Conservation (phyloP, 192 early-diverging fungal species). For the Haplosporangium gracile region DNA sequence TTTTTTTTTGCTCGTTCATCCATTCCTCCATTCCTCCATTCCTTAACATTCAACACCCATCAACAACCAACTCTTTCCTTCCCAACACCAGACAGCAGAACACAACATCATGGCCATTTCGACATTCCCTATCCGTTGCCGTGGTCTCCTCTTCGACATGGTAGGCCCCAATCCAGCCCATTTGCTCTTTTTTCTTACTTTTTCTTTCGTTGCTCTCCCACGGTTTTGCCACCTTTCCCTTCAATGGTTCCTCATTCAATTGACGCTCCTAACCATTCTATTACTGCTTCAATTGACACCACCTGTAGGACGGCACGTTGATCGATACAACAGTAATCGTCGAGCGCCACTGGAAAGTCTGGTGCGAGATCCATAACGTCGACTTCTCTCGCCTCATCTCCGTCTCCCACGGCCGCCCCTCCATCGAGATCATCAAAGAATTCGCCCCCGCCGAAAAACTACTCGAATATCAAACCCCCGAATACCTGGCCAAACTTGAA, state of each 20-base stretch:
- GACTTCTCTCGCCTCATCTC: conserved; percentile 48
- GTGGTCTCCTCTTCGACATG: conserved; percentile 56
- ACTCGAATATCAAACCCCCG: conserved; percentile 26
- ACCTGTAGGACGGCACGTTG: conserved; percentile 59
- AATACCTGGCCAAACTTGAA: conserved; percentile 26
- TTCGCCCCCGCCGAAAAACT: conserved; percentile 54
- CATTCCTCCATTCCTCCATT: conserved; percentile 3
- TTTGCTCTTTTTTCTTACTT: not conserved
- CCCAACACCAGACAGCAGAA: not conserved
- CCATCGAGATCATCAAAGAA: conserved; percentile 61
- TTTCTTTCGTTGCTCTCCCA: not conserved
- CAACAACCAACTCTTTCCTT: not conserved
- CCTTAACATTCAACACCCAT: not conserved
- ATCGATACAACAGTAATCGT: conserved; percentile 66
- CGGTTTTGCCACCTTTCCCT: not conserved
- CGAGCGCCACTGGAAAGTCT: conserved; percentile 59
- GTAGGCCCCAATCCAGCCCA: not conserved
- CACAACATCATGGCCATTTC: not conserved
- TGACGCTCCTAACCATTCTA: not conserved
- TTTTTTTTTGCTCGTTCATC: not conserved
- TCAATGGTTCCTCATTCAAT: not conserved
- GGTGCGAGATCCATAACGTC: conserved; percentile 57
- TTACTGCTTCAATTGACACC: not conserved
- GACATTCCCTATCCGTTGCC: conserved; percentile 48
- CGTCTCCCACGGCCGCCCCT: conserved; percentile 64